These are phyloP conservation scores for Hypoxylon sp. DNA, from an alignment of 2,329 filamentous ascomycete species.

Conservation along the genomic window DNA sequence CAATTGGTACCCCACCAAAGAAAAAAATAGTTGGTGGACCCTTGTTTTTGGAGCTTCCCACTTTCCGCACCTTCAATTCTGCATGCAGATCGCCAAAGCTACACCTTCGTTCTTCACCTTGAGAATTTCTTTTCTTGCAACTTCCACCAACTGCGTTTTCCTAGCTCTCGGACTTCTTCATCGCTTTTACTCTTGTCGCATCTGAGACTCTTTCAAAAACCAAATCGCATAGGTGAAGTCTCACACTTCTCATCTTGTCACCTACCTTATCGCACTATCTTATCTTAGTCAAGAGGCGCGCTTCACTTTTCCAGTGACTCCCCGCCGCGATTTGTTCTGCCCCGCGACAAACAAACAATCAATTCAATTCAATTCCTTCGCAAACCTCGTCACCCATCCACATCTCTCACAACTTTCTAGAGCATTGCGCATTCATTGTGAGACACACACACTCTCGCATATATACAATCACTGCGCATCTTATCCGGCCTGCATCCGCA, in stretches of 20 bases:
- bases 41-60: slow-evolving; percentile 15
- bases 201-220: background rate
- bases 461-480: too few species aligned
- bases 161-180: background rate
- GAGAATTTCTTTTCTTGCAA: slow-evolving; percentile 17
- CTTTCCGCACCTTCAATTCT: slow-evolving; percentile 1
- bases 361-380: slow-evolving; percentile 12
- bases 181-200: background rate
- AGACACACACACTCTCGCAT: too few species aligned
- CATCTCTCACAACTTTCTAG: background rate
- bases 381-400: background rate
- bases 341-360: slow-evolving; percentile 34
- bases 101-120: slow-evolving; percentile 1
- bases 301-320: slow-evolving; percentile 29
- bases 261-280: slow-evolving; percentile 13
- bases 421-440: background rate
- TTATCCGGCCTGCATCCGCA: background rate
- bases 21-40: background rate
- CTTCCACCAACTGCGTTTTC: background rate
- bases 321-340: slow-evolving; percentile 37
- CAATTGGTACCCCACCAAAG: slow-evolving; percentile 25
- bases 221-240: background rate
- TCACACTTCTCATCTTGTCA: background rate
- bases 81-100: slow-evolving; percentile 5
- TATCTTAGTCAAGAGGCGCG: background rate